Percentiles rank a stretch among this genome's conserved stretches.
Conservation (phyloP, 331 rosid genomes). For the Acacia concinna region DNA sequence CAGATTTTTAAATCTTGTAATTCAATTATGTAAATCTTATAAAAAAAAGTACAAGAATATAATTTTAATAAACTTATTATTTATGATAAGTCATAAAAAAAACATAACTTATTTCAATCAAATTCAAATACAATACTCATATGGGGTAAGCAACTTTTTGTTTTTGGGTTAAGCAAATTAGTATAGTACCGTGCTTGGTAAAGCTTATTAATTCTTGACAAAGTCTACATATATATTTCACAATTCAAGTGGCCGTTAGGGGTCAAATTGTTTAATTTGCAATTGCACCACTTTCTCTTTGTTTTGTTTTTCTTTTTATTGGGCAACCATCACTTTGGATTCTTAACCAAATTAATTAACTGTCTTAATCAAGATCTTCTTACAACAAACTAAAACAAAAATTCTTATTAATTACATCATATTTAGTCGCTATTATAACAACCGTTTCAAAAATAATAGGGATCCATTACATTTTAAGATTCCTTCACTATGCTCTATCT, state of each 20-base stretch:
- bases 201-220: not conserved
- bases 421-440: not conserved
- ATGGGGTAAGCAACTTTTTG: not conserved
- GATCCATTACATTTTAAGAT: not conserved
- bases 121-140: not conserved
- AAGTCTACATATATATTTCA: constrained; percentile 45
- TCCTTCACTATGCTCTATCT: not conserved
- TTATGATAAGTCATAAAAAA: no score
- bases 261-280: constrained; percentile 37
- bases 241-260: constrained; percentile 37
- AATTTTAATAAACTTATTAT: no score
- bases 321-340: constrained; percentile 26
- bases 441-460: not conserved
- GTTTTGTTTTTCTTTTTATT: not conserved
- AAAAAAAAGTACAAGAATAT: no score
- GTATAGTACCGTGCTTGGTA: not conserved
- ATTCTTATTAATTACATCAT: constrained; percentile 5
- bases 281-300: not conserved
- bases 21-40: no score
- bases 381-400: not conserved
- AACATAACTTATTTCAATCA: not conserved
- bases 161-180: not conserved
- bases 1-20: no score
- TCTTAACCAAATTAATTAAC: constrained; percentile 16
- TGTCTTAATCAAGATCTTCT: constrained; percentile 12